Conservation (phyloP, 192 early-diverging fungal genomes). For the Lunasporangiospora selenospora region DNA sequence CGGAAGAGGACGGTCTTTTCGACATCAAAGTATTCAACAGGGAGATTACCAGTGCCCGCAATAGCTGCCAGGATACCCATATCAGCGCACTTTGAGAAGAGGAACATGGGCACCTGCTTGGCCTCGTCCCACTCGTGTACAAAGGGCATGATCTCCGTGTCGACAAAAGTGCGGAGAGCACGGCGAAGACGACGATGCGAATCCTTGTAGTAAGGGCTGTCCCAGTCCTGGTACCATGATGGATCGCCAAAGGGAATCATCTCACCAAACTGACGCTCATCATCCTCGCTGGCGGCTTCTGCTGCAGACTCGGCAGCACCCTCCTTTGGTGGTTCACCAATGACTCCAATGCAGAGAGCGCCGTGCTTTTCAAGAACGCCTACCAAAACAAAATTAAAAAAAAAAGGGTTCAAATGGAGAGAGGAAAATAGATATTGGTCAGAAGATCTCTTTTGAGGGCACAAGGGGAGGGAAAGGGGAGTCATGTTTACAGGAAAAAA, state of each 20-base stretch:
- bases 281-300: slow-evolving; percentile 31
- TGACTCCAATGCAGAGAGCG: slow-evolving; percentile 65
- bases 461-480: no score
- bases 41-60: slow-evolving; percentile 52
- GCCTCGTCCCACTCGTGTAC: slow-evolving; percentile 86
- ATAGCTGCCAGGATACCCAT: slow-evolving; percentile 76
- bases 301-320: slow-evolving; percentile 20
- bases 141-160: slow-evolving; percentile 78
- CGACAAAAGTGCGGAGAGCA: slow-evolving; percentile 74
- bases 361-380: slow-evolving; percentile 69
- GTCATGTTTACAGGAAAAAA: no score
- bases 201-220: slow-evolving; percentile 83
- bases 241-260: slow-evolving; percentile 82
- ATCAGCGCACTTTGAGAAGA: slow-evolving; percentile 78
- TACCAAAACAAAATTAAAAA: neutral
- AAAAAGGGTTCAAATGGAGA: no score
- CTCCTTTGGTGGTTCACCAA: slow-evolving; percentile 58
- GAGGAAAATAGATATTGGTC: neutral
- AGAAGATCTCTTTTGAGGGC: neutral
- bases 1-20: slow-evolving; percentile 37
- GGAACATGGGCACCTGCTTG: slow-evolving; percentile 72
- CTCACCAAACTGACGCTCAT: slow-evolving; percentile 73
- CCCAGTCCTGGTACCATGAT: slow-evolving; percentile 73
- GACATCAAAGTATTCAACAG: slow-evolving; percentile 29
- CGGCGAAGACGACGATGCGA: slow-evolving; percentile 69